Evolutionary conservation across 495 filamentous ascomycete species (phyloP), one percentile per base, ranked within the genome.

Genomic region (Viridothelium virens): DNA sequence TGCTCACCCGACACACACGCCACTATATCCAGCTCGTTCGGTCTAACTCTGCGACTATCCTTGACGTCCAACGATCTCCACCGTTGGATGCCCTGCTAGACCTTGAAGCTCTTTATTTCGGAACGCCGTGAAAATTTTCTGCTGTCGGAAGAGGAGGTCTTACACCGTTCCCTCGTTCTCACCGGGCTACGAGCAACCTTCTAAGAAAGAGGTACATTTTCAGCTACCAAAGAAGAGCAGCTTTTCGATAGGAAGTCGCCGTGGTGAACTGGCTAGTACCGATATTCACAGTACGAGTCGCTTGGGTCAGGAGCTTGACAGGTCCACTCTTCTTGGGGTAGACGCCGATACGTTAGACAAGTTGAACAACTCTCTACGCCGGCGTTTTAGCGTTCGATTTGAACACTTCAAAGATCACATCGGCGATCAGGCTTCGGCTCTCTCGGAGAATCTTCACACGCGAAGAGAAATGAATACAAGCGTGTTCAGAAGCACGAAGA

Each of bases 401-500:
- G 48, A 53, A 5, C 48, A 53, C 16, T n/a, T 53, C n/a, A 53
- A n/a, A 53, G 48, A 53, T 11, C 48, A 53, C 18, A 14, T 53
- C 9, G 18, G 48, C 18, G 48, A 53, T 5, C 48, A 53, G n/a
- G 9, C 12, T 25, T 16, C 48, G n/a, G 11, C 48, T n/a, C 18
- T 53, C 12, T 14, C 48, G 9, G 48, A 5, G 5, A 16, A 14
- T 5, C 16, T 53, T n/a, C 48, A 53, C 48, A 5, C 11, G 5
- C n/a, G 48, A 5, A 53, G n/a, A n/a, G 5, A 53, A 53, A 53
- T 53, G 48, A 25, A 5, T n/a, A 53, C 59, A 65, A 70, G 64
- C 65, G 76, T 72, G 74, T 73, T 74, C 65, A 63, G 38, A 63
- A 73, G 64, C 65, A 71, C 48, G 63, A 70, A 66, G 31, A 70